These are phyloP conservation scores for Calcarisporium arbuscula DNA, from an alignment of 2,329 filamentous ascomycete genomes.

Conservation along the genomic window DNA sequence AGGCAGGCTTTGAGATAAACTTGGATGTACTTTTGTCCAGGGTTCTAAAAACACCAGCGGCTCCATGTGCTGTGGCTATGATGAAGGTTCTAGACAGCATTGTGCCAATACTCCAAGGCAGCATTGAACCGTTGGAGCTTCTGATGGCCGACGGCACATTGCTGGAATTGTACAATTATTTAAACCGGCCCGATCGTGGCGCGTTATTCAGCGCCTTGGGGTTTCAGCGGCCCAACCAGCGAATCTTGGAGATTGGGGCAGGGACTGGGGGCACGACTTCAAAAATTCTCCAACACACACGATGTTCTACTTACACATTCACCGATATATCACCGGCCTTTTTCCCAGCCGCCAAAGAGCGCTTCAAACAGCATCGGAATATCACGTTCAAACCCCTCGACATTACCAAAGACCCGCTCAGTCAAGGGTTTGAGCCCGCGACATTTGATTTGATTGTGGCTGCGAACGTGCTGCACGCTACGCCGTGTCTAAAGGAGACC, in stretches of 20 bases:
- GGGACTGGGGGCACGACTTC: constrained; percentile 30
- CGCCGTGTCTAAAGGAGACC: constrained; percentile 12
- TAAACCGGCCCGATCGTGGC: no score
- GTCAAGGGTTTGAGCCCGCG: constrained; percentile 19
- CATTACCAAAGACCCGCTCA: constrained; percentile 19
- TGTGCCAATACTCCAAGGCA: neutral
- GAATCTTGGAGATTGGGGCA: constrained; percentile 34
- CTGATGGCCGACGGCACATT: neutral
- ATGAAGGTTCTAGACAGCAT: no score
- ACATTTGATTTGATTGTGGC: constrained; percentile 24
- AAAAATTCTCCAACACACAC: constrained; percentile 20
- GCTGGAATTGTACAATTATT: neutral
- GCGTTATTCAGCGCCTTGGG: no score
- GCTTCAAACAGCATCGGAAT: constrained; percentile 12
- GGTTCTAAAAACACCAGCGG: no score
- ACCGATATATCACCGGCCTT: constrained; percentile 29
- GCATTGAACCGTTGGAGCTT: neutral
- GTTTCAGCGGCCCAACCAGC: constrained; percentile 20
- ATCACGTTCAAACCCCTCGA: constrained; percentile 24
- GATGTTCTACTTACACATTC: constrained; percentile 21
- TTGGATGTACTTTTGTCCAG: no score
- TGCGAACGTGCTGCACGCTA: constrained; percentile 18
- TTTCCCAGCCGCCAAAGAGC: constrained; percentile 16
- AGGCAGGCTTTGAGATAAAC: no score
- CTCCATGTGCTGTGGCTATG: no score